Base-by-base conservation (phyloP, 305 asterid genomes). In the Petunia hybrid region DNA sequence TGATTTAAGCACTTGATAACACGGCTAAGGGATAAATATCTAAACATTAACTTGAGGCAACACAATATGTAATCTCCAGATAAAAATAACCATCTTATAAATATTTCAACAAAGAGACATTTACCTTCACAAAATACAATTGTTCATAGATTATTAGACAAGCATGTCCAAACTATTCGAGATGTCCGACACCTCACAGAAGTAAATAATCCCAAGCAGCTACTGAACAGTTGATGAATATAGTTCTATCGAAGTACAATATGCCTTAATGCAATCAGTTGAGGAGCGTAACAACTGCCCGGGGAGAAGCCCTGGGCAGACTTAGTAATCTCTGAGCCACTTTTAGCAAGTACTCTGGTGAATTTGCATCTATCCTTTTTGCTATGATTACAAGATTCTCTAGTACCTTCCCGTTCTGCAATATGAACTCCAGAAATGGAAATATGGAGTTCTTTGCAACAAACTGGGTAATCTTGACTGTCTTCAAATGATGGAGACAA, bases 361-460 rank as follows among this genome's bases (percentile, higher is more conserved):
- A 78, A 78, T 67, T 40, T 40, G 31, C 38, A 6, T 55, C 75
- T 0, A 16, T 1, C 39, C 41, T 64, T 45, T 46, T 62, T 3
- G 61, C 61, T 78, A 46, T 62, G 48, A 62, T 61, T 78, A 62
- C 74, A 0, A 78, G 51, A 51, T 59, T 78, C 60, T 78, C 81
- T 2, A 78, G 81, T 56, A 78, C 81, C 10, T 65, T 62, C 5
- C 62, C 61, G 4, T 78, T 35, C 62, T 78, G 45, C 39, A 78
- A 78, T 7, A 78, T 67, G 60, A 77, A 59, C 69, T 61, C 67
- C 14, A 77, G 12, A 40, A 77, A 66, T 12, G 61, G 69, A 48
- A 77, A 56, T 6, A 77, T 16, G 38, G 48, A 31, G 7, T 31
- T 39, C 36, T 62, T 12, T n/a, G 38, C 81, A 9, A 61, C 81